Percentiles rank a stretch among this genome's conserved stretches.
Conservation (phyloP, 305 asterid species). For the Solanum aculeatissimum region DNA sequence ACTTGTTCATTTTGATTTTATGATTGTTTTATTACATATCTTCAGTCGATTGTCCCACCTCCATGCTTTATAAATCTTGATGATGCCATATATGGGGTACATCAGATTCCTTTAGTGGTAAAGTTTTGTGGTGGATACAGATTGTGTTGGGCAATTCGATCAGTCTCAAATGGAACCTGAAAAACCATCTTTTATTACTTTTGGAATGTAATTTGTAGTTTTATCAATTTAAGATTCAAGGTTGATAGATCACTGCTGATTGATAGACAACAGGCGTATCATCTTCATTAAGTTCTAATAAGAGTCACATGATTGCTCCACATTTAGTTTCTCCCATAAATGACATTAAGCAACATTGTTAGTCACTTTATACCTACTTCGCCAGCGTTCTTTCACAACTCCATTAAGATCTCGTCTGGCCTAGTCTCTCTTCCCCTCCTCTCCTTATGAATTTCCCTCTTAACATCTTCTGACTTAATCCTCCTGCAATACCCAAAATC, state of each 20-base stretch:
- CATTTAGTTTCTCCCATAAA: background rate
- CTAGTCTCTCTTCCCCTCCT: background rate
- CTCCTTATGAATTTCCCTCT: background rate
- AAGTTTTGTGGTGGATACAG: conserved; percentile 24
- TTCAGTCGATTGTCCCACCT: conserved; percentile 19
- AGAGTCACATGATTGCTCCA: background rate
- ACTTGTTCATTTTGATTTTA: conserved; percentile 63
- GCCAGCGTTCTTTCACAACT: background rate
- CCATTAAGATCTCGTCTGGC: background rate
- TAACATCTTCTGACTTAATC: background rate
- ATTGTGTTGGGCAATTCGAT: conserved; percentile 7
- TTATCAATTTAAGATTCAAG: conserved; percentile 5
- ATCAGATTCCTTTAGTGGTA: conserved; percentile 40
- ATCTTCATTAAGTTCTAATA: background rate
- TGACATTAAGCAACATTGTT: background rate
- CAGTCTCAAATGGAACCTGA: conserved; percentile 1
- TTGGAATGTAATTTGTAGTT: conserved; percentile 5
- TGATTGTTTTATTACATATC: conserved; percentile 42
- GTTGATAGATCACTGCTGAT: background rate
- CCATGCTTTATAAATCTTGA: conserved; percentile 20
- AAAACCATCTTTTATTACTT: background rate
- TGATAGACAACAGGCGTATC: background rate
- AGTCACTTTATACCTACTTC: background rate
- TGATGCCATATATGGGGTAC: conserved; percentile 30
- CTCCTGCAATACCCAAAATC: background rate